These are phyloP conservation scores for Herpotrichia juniperi DNA, from an alignment of 2,329 filamentous ascomycete genomes.

Conservation along the genomic window DNA sequence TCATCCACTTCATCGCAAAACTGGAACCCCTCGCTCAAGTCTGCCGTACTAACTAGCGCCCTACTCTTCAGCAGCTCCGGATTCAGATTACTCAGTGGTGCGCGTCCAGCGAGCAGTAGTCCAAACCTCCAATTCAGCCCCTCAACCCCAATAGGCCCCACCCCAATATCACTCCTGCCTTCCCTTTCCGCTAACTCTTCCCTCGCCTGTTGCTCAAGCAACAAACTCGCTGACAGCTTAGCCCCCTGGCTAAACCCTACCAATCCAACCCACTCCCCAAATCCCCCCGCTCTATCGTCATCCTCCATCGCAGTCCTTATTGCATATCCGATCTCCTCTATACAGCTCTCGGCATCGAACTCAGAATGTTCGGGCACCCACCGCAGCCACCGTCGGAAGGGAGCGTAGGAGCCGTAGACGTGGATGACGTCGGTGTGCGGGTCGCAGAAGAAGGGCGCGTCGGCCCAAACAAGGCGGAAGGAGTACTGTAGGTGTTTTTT, in stretches of 20 bases:
- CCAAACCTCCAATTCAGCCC: slow-evolving; percentile 62
- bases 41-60: slow-evolving; percentile 48
- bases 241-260: slow-evolving; percentile 59
- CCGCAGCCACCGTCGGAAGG: slow-evolving; percentile 69
- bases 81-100: slow-evolving; percentile 63
- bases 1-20: slow-evolving; percentile 45
- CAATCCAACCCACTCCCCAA: slow-evolving; percentile 56
- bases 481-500: slow-evolving; percentile 56
- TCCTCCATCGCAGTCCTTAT: slow-evolving; percentile 53
- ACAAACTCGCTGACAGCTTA: slow-evolving; percentile 53
- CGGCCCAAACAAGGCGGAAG: slow-evolving; percentile 75
- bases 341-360: slow-evolving; percentile 56
- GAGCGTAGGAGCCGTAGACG: slow-evolving; percentile 70
- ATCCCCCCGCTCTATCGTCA: slow-evolving; percentile 48
- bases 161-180: slow-evolving; percentile 20
- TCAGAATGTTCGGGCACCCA: slow-evolving; percentile 65
- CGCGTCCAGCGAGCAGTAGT: slow-evolving; percentile 66
- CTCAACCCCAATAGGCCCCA: slow-evolving; percentile 31
- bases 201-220: slow-evolving; percentile 65
- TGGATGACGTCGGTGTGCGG: slow-evolving; percentile 67
- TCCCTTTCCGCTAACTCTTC: slow-evolving; percentile 36
- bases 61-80: slow-evolving; percentile 41
- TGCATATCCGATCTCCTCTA: slow-evolving; percentile 54
- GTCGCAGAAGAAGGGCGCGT: slow-evolving; percentile 69
- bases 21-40: slow-evolving; percentile 52